Base-by-base conservation (phyloP, 495 filamentous ascomycete species). In the Xylaria sp. region DNA sequence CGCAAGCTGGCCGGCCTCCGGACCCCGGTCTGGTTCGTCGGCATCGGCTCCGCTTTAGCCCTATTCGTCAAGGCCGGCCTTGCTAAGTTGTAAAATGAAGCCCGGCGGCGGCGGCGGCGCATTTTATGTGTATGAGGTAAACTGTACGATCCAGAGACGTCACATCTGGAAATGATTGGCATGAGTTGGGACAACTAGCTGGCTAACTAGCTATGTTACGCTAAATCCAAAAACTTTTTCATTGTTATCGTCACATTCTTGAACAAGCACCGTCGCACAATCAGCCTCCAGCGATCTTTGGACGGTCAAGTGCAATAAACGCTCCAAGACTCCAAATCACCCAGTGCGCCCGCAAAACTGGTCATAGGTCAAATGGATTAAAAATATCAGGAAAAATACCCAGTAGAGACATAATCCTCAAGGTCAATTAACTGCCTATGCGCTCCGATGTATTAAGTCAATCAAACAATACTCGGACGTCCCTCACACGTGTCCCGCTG, bases 11-110 rank as follows among this genome's bases (percentile, higher is more conserved):
- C 79, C 26, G 71, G 68, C 5, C 3, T 84, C 6, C 74, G 87
- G 29, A 81, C 77, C 15, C 58, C 80, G 14, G 76, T 81, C 48
- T 89, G 82, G 79, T 61, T 80, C 1, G 72, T 72, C 0, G 79
- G 81, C 7, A 61, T 85, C 19, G 69, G 52, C 17, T 29, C 75
- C 17, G 75, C 78, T 57, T 61, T 82, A 59, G 59, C 75, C 5
- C 40, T 87, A 68, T 89, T 83, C 73, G 64, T 86, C 26, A 74
- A 74, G 74, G 84, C 85, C 57, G 85, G 83, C 35, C 63, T 61
- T 15, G 40, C 69, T 12, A 58, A 71, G 69, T 15, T 24, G 57
- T 68, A 68, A 29, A 62, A 26, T 17, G 15, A n/a, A 37, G n/a
- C n/a, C n/a, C 29, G 41, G 7, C 19, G 1, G 24, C 57, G 3